Conservation (phyloP, 352 stramenopile genomes). For the Phytophthora constricta region DNA sequence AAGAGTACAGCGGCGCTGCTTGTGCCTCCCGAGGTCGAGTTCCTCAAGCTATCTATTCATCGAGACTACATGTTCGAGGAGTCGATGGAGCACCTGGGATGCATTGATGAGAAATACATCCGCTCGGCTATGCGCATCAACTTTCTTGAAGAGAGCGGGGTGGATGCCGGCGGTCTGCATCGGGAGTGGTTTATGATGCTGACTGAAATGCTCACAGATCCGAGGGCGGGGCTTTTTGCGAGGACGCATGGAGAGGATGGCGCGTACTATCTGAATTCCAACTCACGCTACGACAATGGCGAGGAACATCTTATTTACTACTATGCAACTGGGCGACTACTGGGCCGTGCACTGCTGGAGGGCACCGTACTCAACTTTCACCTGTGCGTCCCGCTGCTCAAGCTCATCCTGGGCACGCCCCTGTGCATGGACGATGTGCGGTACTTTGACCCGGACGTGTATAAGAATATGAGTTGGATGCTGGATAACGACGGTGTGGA, state of each 20-base stretch:
- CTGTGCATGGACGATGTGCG: conserved; percentile 95
- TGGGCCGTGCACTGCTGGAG: conserved; percentile 82
- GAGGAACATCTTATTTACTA: conserved; percentile 79
- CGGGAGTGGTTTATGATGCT: conserved; percentile 91
- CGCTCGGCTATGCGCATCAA: conserved; percentile 76
- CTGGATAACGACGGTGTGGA: conserved; percentile 66
- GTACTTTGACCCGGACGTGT: conserved; percentile 71
- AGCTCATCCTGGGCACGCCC: conserved; percentile 96
- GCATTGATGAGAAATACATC: conserved; percentile 60
- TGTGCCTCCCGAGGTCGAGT: conserved; percentile 49
- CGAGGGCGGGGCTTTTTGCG: conserved; percentile 59
- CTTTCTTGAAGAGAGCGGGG: conserved; percentile 81
- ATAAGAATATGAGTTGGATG: conserved; percentile 72
- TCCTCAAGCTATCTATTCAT: conserved; percentile 56
- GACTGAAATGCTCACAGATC: conserved; percentile 60
- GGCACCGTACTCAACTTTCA: conserved; percentile 95
- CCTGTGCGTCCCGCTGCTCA: conserved; percentile 96
- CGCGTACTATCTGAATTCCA: conserved; percentile 68
- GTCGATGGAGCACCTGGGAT: conserved; percentile 66
- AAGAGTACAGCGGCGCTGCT: conserved; percentile 41
- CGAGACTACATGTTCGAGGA: conserved; percentile 67
- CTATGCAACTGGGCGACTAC: conserved; percentile 55
- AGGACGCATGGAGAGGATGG: conserved; percentile 61
- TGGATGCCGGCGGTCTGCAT: conserved; percentile 88
- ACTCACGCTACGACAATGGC: conserved; percentile 60